Percentiles rank a stretch among this genome's conserved stretches.
phyloP scores from a whole-genome alignment of 768 basidiomycete species.

The Amylocystis lapponica region DNA sequence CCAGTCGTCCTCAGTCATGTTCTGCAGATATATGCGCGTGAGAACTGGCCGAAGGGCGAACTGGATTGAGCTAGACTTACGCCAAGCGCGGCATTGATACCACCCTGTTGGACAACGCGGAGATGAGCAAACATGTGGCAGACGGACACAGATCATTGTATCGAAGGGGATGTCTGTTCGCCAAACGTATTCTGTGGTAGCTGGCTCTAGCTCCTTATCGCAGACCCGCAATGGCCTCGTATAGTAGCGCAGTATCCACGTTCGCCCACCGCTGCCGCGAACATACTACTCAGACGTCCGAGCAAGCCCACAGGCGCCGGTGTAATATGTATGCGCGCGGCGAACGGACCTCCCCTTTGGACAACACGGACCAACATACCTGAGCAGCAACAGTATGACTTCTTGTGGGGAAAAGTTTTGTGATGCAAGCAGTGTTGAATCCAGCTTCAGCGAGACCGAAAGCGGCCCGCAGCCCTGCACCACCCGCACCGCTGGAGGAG shows the following conservation, averaged over 20 bases:
- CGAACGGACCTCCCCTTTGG: too few relatives aligned
- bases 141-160: too few relatives aligned
- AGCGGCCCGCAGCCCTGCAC: slow-evolving; percentile 95
- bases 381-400: slow-evolving; percentile 99
- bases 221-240: too few relatives aligned
- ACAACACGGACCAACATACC: slow-evolving; percentile 39
- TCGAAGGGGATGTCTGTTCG: too few relatives aligned
- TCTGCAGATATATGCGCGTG: too few relatives aligned
- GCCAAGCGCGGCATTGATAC: slow-evolving; percentile 96
- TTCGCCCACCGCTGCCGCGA: too few relatives aligned
- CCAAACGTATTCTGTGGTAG: too few relatives aligned
- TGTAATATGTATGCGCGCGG: background rate
- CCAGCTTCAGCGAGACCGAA: slow-evolving; percentile 98
- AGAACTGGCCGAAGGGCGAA: too few relatives aligned
- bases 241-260: too few relatives aligned
- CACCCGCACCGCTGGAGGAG: slow-evolving; percentile 79
- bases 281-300: too few relatives aligned
- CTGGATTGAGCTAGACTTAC: slow-evolving; percentile 53
- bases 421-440: slow-evolving; percentile 98
- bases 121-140: slow-evolving; percentile 8
- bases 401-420: slow-evolving; percentile 97
- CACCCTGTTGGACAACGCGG: slow-evolving; percentile 51
- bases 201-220: too few relatives aligned
- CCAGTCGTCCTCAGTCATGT: slow-evolving; percentile 99
- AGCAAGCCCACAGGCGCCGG: too few relatives aligned